Evolutionary conservation across 257 asterid genomes (phyloP), one percentile per base, ranked within the genome.

Genomic region (Gardenia jasminoides): DNA sequence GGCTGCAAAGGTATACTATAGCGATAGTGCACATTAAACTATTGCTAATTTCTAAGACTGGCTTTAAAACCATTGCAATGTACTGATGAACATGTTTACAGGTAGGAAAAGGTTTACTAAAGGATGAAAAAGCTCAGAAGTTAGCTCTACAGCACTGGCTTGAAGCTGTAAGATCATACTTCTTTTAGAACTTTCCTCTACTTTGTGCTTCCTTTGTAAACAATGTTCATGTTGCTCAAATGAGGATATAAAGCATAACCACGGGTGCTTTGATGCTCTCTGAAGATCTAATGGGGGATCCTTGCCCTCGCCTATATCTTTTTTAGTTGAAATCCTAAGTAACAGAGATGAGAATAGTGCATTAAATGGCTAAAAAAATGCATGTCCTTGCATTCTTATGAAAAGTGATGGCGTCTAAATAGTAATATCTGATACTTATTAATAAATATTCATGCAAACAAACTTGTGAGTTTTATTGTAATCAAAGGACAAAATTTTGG

Each of bases 91-190:
- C 11, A 39, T 69, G 10, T 79, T 28, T 62, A 48, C 84, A 92
- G 97, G 93, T 90, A 65, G 96, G 96, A 8, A 92, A 90, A 77
- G 97, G 97, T 58, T 79, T 92, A 58, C 80, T 82, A 19, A 85
- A 90, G 79, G 97, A 92, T 83, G 96, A 90, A 70, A 89, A 87
- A 50, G 97, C 94, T 73, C 96, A 86, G 74, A 92, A 91, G 75
- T 83, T 92, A 61, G 97, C 97, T 74, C 84, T 91, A 73, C 97
- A 87, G 78, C 97, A 92, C 82, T 92, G 97, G 97, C 91, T 92
- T 62, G 97, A 90, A 87, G 97, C 92, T 72, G 95, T 92, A 88
- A 83, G 88, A 69, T 64, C 73, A 82, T 31, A 36, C 47, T 61
- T 31, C 52, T 58, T 58, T 47, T 43, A 20, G 15, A 76, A 66